phyloP scores from a whole-genome alignment of 2,329 filamentous ascomycete species.

The Daldinia eschscholtzii region DNA sequence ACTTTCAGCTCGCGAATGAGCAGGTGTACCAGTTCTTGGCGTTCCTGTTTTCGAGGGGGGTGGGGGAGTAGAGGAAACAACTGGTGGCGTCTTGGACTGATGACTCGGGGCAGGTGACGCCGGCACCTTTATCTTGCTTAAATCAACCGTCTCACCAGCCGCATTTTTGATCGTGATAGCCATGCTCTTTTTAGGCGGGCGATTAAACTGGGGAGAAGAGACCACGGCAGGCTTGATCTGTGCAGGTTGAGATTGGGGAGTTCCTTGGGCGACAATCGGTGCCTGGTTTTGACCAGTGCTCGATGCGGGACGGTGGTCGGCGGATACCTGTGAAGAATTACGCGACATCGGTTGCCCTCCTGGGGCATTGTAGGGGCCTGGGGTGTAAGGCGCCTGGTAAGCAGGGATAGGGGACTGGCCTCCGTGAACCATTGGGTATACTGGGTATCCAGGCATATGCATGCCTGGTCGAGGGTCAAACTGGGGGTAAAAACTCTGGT shows the following conservation, averaged over 20 bases:
- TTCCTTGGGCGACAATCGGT: slow-evolving; percentile 70
- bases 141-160: slow-evolving; percentile 81
- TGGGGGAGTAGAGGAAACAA: slow-evolving; percentile 81
- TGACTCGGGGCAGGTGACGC: slow-evolving; percentile 67
- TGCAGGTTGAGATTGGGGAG: slow-evolving; percentile 73
- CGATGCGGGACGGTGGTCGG: slow-evolving; percentile 65
- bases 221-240: slow-evolving; percentile 62
- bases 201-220: slow-evolving; percentile 61
- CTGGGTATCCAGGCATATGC: slow-evolving; percentile 54
- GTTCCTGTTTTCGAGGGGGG: slow-evolving; percentile 82
- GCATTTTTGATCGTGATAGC: slow-evolving; percentile 88
- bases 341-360: slow-evolving; percentile 81
- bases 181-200: slow-evolving; percentile 72
- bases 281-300: slow-evolving; percentile 75
- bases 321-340: slow-evolving; percentile 83
- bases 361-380: slow-evolving; percentile 55
- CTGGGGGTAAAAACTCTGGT: slow-evolving; percentile 73
- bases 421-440: slow-evolving; percentile 49
- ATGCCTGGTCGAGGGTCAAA: slow-evolving; percentile 59
- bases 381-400: slow-evolving; percentile 63
- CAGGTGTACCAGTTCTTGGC: slow-evolving; percentile 60
- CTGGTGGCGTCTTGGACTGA: slow-evolving; percentile 74
- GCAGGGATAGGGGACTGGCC: slow-evolving; percentile 61
- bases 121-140: slow-evolving; percentile 70
- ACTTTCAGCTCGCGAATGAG: slow-evolving; percentile 80